Conservation (phyloP, 2,329 filamentous ascomycete species). For the Alternaria alternata region DNA sequence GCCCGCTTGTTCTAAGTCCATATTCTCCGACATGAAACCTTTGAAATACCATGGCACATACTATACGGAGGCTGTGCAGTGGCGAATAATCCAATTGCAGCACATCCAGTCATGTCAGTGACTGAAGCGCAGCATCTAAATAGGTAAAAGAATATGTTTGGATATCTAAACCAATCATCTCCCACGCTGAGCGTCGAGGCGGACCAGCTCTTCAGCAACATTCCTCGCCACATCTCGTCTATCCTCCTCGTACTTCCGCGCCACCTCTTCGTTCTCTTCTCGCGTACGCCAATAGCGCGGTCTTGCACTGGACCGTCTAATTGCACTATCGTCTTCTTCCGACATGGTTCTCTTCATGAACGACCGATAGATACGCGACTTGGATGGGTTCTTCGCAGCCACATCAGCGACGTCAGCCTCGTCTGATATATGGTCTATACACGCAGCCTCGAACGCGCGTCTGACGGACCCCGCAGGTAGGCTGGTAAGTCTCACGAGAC, state of each 20-base stretch:
- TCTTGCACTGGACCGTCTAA: slow-evolving; percentile 23
- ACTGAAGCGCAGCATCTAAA: background rate
- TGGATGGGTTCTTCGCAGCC: background rate
- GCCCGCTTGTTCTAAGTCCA: too few relatives aligned
- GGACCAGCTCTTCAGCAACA: slow-evolving; percentile 15
- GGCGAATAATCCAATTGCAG: too few relatives aligned
- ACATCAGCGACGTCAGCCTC: background rate
- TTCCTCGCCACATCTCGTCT: slow-evolving; percentile 10
- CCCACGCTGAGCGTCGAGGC: slow-evolving; percentile 4
- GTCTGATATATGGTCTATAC: background rate
- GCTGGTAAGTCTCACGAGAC: slow-evolving; percentile 11
- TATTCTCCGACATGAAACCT: too few relatives aligned
- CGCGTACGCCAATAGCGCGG: slow-evolving; percentile 19
- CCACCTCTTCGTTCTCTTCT: slow-evolving; percentile 23
- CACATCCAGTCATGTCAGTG: too few relatives aligned
- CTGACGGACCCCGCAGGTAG: slow-evolving; percentile 27
- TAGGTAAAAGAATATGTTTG: background rate
- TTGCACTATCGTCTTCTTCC: background rate
- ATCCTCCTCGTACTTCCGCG: slow-evolving; percentile 16
- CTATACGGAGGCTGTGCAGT: too few relatives aligned
- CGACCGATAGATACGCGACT: slow-evolving; percentile 14
- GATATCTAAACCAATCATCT: background rate
- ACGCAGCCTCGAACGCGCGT: slow-evolving; percentile 28
- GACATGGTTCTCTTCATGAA: slow-evolving; percentile 17
- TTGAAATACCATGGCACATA: too few relatives aligned